Base-by-base conservation (phyloP, 805 yeast genomes). In the Saccharomyces eubayanus region DNA sequence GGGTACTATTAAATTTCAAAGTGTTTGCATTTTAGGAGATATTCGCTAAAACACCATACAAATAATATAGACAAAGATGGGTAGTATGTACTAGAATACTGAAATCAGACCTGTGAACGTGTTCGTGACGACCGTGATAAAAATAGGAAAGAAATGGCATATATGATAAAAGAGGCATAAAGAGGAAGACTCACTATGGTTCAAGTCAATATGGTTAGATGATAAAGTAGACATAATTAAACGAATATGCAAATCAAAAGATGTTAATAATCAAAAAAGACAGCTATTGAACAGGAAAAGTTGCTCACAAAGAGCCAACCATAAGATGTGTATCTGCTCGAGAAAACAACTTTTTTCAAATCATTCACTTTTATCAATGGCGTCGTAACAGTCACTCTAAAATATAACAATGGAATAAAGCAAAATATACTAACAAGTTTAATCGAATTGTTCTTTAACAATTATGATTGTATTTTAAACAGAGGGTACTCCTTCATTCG, bases 401-500 rank as follows among this genome's bases (percentile, higher is more conserved):
- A 8, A 8, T 6, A 16, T 16, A 36, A 16, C 24, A 8, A 16
- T 36, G 20, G 10, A 21, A 36, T 36, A 16, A 36, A 36, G 24
- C 11, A 36, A 36, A 28, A 36, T 57, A 57, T 69, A 74, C 76
- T 71, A 73, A 70, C 72, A 61, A 59, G 49, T 57, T 6, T 8
- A 16, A 36, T 16, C 43, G 20, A 36, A 36, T 36, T 36, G 43
- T 31, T 12, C 16, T 3, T 1, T 12, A 16, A 36, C 43, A 36
- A 36, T 36, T 29, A 45, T 28, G 14, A 20, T 55, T 59, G 61
- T 66, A 71, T 60, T 62, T 55, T 51, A 57, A 61, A 61, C 57
- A 83, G 96, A 92, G 90, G 99, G 99, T 89, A 92, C 99, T 79
- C 97, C 98, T 82, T 89, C 97, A 78, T 86, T 89, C 85, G 99